Conservation (phyloP, 2,329 filamentous ascomycete species). For the Fusarium lyarnte region DNA sequence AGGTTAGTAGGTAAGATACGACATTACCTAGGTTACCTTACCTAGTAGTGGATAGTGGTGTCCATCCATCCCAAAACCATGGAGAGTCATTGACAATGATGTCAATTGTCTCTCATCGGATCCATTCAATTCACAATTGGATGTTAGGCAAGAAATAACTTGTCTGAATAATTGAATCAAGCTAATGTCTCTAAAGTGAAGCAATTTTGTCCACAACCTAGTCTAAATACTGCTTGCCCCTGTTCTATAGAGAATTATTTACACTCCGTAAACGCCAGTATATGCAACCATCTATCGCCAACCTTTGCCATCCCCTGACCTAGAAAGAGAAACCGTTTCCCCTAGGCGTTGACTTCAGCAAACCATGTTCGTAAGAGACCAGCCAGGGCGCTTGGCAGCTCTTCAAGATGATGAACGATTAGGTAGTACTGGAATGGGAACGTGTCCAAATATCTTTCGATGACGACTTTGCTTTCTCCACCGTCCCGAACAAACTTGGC, state of each 20-base stretch:
- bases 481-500: conserved; percentile 80
- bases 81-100: background rate
- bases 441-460: conserved; percentile 90
- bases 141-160: background rate
- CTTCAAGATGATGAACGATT: conserved; percentile 90
- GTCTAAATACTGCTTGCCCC: background rate
- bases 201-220: background rate
- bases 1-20: too few species aligned
- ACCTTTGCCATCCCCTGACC: background rate
- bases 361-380: conserved; percentile 96
- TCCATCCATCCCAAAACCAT: background rate
- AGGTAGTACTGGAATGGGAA: conserved; percentile 99
- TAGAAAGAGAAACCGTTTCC: background rate
- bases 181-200: background rate
- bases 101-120: background rate
- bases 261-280: conserved; percentile 18
- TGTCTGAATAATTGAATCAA: background rate
- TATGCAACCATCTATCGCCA: conserved; percentile 7
- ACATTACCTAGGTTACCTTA: background rate
- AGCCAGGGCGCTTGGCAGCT: conserved; percentile 88
- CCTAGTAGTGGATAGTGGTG: background rate
- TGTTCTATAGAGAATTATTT: background rate
- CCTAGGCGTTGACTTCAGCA: conserved; percentile 68
- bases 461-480: conserved; percentile 74
- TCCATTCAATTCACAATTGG: background rate